Evolutionary conservation across 2,329 filamentous ascomycete species (phyloP), one percentile per base, ranked within the genome.

Genomic region (Phaeosphaeriaceae sp.): DNA sequence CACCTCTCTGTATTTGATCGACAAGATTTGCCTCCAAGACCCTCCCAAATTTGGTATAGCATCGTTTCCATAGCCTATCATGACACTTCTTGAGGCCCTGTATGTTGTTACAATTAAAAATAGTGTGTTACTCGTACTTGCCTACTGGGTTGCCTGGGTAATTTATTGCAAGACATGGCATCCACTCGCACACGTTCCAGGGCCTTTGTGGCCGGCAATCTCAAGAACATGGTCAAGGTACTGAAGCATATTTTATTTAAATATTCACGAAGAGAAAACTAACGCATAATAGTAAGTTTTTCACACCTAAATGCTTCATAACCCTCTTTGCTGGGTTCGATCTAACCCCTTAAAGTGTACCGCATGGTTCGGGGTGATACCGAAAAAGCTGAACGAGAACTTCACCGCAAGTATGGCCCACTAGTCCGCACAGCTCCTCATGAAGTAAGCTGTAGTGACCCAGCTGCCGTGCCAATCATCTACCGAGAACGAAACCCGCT

Each of bases 361-460:
- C n/a, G n/a, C 12, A 37, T 37, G 34, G 34, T 13, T 20, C 11
- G 4, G 12, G 39, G 44, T 8, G 49, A 48, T n/a, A 13, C 48
- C 12, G 52, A 55, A 7, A 17, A 40, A 1, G 56, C 48, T 9
- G 49, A 57, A 35, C 46, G 51, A 15, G 20, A 12, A 15, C 54
- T 59, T 13, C 56, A 57, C n/a, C 16, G 32, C 9, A 28, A 40
- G 15, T 52, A 52, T 18, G 44, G 49, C 1, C 46, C 51, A 11
- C 47, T 62, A 12, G 33, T 64, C 9, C 51, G 61, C 16, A 50
- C 59, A 9, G 51, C 56, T 9, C 61, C 59, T 4, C 57, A 62
- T 28, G 61, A 64, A 44, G 58, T 64, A 2, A 43, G 42, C 18
- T 56, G 48, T 18, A 35, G 46, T 7, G 49, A 54, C 38, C 18